Evolutionary conservation across 129 eudicot genomes (phyloP), one percentile per base, ranked within the genome.

Genomic region (Flaveria sonorensis): DNA sequence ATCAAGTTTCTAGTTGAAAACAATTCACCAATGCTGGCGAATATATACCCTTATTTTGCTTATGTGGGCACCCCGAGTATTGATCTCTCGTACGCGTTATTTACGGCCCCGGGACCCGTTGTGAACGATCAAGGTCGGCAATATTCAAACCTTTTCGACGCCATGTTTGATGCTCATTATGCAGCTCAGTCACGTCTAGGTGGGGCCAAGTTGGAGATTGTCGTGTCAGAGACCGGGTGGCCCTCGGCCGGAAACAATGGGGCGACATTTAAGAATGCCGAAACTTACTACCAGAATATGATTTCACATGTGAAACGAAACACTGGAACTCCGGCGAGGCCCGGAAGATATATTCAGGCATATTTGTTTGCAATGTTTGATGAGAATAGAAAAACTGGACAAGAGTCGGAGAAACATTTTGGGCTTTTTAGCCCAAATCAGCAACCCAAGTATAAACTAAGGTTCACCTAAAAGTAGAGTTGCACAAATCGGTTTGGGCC

Each of bases 221-320:
- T 87, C 10, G 97, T 89, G 73, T 68, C 92, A 1, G 96, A 92
- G 66, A 89, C 76, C 2, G 96, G 96, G 13, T 92, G 96, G 97
- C 96, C 91, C 3, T 45, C 85, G 2, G 84, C 71, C 0, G 91
- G 96, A 1, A 90, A 85, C 7, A 15, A n/a, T 0, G 79, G 65
- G 3, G 76, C 97, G 1, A 76, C 64, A 3, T 6, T 66, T 0
- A 71, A 57, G 0, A 79, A 83, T 26, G 95, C 95, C 5, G 19
- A 66, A 30, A 79, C 69, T 21, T 87, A 84, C 18, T 85, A 82
- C 59, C 24, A 61, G 6, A 84, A 81, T 12, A 18, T 89, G 83
- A 72, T 87, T 48, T 30, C 30, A 21, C 83, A 86, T 70, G 87
- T 82, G 16, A 78, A 55, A n/a, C 20, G 13, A 6, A 81, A 3